A percentile compares a stretch with the other conserved stretches of the same genome.
Conservation (phyloP, 2,329 filamentous ascomycete species). For the Pyricularia sp. region DNA sequence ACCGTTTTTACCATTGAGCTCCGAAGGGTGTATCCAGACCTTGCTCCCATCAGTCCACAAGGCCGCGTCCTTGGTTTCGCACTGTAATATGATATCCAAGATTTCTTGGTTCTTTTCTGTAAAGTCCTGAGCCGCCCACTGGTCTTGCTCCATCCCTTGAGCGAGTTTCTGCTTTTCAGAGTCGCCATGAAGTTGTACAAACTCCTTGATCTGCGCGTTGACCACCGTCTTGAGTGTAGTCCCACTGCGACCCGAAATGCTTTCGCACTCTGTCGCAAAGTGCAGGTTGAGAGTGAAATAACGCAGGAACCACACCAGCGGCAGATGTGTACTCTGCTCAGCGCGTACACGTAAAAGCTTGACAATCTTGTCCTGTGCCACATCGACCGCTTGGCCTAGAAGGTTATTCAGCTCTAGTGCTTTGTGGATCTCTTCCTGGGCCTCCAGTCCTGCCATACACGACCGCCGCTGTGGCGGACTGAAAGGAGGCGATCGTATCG, state of each 20-base stretch:
- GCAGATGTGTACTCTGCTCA: slow-evolving; percentile 57
- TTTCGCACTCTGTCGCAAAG: slow-evolving; percentile 78
- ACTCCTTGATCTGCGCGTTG: slow-evolving; percentile 70
- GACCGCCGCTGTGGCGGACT: slow-evolving; percentile 31
- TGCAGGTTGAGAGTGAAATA: slow-evolving; percentile 74
- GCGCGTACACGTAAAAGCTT: slow-evolving; percentile 66
- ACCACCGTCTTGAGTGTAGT: slow-evolving; percentile 65
- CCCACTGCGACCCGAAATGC: slow-evolving; percentile 66
- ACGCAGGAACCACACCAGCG: slow-evolving; percentile 57
- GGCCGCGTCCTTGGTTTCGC: slow-evolving; percentile 56
- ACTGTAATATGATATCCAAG: slow-evolving; percentile 51
- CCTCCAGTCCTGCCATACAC: slow-evolving; percentile 27
- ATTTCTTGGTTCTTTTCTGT: slow-evolving; percentile 44
- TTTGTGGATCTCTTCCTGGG: slow-evolving; percentile 65
- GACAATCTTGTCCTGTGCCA: slow-evolving; percentile 63
- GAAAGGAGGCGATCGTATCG: slow-evolving; percentile 36
- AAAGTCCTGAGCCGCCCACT: slow-evolving; percentile 70
- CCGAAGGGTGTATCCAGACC: slow-evolving; percentile 40
- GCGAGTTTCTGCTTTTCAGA: slow-evolving; percentile 61
- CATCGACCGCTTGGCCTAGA: slow-evolving; percentile 67
- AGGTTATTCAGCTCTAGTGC: slow-evolving; percentile 66
- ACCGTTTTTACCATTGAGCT: slow-evolving; percentile 21
- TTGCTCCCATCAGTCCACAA: slow-evolving; percentile 51
- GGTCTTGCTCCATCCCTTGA: slow-evolving; percentile 65
- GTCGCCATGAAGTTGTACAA: slow-evolving; percentile 59